Percentiles rank a stretch among this genome's conserved stretches.
phyloP scores from a whole-genome alignment of 23 red algal genomes.

The Gracilaria gracilis region DNA sequence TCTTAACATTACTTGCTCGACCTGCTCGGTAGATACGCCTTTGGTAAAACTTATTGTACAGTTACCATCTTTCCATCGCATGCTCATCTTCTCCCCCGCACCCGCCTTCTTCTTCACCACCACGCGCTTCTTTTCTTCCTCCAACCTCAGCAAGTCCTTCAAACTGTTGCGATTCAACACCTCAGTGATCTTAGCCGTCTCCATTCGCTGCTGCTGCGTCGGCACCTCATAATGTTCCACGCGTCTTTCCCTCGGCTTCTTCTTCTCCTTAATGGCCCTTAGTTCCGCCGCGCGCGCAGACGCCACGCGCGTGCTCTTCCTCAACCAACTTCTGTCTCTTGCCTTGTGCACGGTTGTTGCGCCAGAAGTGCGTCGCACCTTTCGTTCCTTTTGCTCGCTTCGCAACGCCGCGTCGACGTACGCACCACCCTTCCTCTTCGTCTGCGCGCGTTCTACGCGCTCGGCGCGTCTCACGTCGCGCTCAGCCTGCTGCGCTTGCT shows the following conservation, averaged over 20 bases:
- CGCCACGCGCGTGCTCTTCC: constrained; percentile 53
- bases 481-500: constrained; percentile 23
- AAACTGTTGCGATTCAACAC: constrained; percentile 52
- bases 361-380: background rate
- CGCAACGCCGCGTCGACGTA: background rate
- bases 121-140: constrained; percentile 66
- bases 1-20: constrained; percentile 23
- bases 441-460: background rate
- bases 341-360: background rate
- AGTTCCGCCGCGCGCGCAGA: constrained; percentile 59
- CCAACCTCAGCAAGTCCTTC: constrained; percentile 55
- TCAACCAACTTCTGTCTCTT: constrained; percentile 19
- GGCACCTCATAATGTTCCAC: constrained; percentile 35
- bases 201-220: constrained; percentile 47
- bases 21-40: constrained; percentile 8
- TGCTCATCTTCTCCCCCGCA: constrained; percentile 22
- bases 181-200: constrained; percentile 39
- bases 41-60: constrained; percentile 26
- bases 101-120: constrained; percentile 13
- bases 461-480: constrained; percentile 23
- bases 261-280: constrained; percentile 7
- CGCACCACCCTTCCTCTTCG: background rate
- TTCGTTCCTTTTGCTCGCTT: background rate
- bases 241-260: background rate
- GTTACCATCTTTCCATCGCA: background rate